These are phyloP conservation scores for Termitomyces sp. DNA, from an alignment of 768 basidiomycete species.

Conservation along the genomic window DNA sequence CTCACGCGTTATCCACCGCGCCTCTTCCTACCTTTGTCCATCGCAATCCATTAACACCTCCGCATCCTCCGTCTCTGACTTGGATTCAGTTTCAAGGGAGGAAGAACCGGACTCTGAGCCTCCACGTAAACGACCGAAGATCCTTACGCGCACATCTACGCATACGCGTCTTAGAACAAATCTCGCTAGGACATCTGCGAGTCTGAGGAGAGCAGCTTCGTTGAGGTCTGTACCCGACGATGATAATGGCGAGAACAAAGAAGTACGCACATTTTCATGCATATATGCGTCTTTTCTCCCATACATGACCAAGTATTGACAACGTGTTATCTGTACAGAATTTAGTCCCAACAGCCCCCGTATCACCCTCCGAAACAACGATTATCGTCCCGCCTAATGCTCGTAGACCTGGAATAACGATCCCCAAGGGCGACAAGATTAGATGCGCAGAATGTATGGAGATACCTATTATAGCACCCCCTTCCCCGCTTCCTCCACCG, in stretches of 20 bases:
- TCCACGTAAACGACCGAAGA: not conserved
- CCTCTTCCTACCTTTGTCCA: not conserved
- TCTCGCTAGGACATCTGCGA: not conserved
- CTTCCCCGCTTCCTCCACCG: not conserved
- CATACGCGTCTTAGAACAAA: not conserved
- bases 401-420: not conserved
- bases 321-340: not conserved
- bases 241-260: not conserved
- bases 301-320: not conserved
- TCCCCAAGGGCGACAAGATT: not conserved
- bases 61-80: not conserved
- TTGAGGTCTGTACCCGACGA: not conserved
- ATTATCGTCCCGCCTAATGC: not conserved
- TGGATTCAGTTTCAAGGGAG: not conserved
- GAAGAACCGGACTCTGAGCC: not conserved
- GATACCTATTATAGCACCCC: constrained; percentile 3
- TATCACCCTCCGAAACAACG: not conserved
- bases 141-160: not conserved
- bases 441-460: not conserved
- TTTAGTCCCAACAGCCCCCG: not conserved
- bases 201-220: not conserved
- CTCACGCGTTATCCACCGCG: constrained; percentile 4
- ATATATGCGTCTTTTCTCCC: not conserved
- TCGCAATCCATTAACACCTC: not conserved
- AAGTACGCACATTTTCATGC: not conserved